Conservation (phyloP, 768 basidiomycete species). For the Amanita muscaria region DNA sequence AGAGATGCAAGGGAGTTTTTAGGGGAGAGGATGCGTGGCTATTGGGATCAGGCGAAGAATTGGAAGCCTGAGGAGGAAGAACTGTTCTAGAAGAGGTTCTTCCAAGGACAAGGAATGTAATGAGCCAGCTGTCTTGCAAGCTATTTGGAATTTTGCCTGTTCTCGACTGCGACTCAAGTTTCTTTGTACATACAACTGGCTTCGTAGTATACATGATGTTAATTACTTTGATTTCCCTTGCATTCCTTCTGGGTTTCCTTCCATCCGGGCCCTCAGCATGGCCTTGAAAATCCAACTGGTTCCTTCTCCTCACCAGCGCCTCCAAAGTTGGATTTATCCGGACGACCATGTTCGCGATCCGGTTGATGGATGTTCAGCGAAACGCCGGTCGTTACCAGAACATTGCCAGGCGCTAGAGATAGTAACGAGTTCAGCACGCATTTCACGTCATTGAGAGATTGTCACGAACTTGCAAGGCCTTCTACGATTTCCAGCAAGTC, state of each 20-base stretch:
- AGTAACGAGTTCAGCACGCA: not conserved
- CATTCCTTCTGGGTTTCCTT: too few species aligned
- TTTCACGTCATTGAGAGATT: not conserved
- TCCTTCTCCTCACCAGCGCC: conserved; percentile 16
- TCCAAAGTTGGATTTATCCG: conserved; percentile 31
- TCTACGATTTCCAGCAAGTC: conserved; percentile 43
- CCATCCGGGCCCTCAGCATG: conserved; percentile 30
- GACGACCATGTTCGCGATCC: conserved; percentile 33
- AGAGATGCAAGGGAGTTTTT: conserved; percentile 76
- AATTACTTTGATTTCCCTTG: too few species aligned
- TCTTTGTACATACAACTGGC: not conserved
- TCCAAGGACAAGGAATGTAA: too few species aligned
- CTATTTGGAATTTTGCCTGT: too few species aligned
- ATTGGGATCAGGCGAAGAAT: conserved; percentile 94
- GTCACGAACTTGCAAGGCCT: conserved; percentile 32
- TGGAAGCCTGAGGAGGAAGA: conserved; percentile 81
- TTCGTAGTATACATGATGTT: too few species aligned
- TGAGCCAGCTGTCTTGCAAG: too few species aligned
- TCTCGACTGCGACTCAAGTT: too few species aligned
- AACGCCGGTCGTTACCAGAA: conserved; percentile 17
- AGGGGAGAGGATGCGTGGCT: conserved; percentile 76
- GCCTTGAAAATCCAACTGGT: conserved; percentile 30
- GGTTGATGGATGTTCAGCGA: conserved; percentile 22
- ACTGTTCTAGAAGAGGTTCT: conserved; percentile 49
- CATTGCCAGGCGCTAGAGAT: conserved; percentile 16